phyloP scores from a whole-genome alignment of 306 rosid species.

The Ceratonia siliqua region DNA sequence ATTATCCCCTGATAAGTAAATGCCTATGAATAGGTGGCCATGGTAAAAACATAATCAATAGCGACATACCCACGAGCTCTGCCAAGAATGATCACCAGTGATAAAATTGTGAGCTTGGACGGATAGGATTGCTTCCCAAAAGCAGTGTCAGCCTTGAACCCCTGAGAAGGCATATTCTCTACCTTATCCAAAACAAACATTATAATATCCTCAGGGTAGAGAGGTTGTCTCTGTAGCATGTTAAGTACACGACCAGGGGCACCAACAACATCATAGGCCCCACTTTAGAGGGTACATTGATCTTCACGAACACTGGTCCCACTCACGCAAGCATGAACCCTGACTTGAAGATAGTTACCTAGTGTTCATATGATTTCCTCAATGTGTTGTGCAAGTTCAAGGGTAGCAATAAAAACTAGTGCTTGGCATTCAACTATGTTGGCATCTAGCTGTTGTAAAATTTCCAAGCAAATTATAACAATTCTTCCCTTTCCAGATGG shows the following conservation, averaged over 20 bases:
- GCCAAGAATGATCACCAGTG: too few relatives aligned
- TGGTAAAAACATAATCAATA: too few relatives aligned
- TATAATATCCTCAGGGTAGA: conserved; percentile 64
- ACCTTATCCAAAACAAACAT: conserved; percentile 92
- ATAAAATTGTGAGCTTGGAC: too few relatives aligned
- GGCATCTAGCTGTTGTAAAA: conserved; percentile 78
- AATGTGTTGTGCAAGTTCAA: conserved; percentile 86
- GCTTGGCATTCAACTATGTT: conserved; percentile 70
- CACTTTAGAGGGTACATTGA: conserved; percentile 67
- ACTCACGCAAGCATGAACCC: conserved; percentile 85
- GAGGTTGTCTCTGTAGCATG: conserved; percentile 78
- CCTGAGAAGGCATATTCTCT: conserved; percentile 84
- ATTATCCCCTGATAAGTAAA: too few relatives aligned
- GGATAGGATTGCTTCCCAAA: too few relatives aligned
- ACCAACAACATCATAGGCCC: conserved; percentile 85
- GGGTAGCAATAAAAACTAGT: conserved; percentile 77
- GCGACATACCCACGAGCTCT: too few relatives aligned
- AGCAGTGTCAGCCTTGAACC: too few relatives aligned
- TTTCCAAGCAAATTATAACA: conserved; percentile 81
- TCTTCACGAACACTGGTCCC: conserved; percentile 84
- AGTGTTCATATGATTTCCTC: conserved; percentile 91
- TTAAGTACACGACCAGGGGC: conserved; percentile 88
- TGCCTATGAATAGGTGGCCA: too few relatives aligned
- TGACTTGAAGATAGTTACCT: conserved; percentile 79
- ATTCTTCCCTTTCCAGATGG: conserved; percentile 89